Conservation (phyloP, 108 stramenopile species). For the Stephanodiscus minutulus region DNA sequence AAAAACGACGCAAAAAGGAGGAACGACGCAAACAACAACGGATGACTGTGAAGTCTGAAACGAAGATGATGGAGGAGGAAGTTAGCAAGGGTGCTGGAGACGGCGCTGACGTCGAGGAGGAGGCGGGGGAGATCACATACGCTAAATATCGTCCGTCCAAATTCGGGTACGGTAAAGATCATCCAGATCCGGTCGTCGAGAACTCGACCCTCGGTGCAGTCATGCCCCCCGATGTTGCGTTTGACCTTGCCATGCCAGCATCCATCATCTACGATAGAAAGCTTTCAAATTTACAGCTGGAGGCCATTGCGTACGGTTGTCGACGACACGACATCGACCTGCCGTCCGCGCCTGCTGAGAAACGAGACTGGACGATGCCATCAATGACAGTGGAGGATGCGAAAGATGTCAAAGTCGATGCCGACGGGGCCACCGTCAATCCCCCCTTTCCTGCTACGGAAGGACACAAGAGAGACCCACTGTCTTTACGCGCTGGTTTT, state of each 20-base stretch:
- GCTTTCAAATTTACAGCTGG: slow-evolving; percentile 44
- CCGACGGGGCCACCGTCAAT: background rate
- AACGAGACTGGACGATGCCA: too few relatives aligned
- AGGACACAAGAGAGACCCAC: slow-evolving; percentile 46
- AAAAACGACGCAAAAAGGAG: too few relatives aligned
- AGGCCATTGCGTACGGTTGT: slow-evolving; percentile 44
- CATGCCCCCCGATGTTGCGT: slow-evolving; percentile 34
- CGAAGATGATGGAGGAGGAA: too few relatives aligned
- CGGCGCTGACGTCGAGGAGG: slow-evolving; percentile 18
- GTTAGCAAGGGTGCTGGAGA: too few relatives aligned
- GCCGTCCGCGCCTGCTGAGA: too few relatives aligned
- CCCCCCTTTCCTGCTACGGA: slow-evolving; percentile 25
- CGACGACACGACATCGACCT: slow-evolving; percentile 8
- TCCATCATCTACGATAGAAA: slow-evolving; percentile 14
- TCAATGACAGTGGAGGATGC: background rate
- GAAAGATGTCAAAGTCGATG: slow-evolving; percentile 2
- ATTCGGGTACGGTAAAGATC: slow-evolving; percentile 16
- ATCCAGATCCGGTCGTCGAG: slow-evolving; percentile 41
- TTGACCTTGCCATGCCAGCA: slow-evolving; percentile 33
- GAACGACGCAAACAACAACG: too few relatives aligned
- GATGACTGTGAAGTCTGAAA: too few relatives aligned
- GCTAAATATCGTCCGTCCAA: slow-evolving; percentile 19
- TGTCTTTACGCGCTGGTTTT: slow-evolving; percentile 28
- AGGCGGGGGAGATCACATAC: slow-evolving; percentile 44
- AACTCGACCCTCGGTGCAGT: slow-evolving; percentile 34